phyloP scores from a whole-genome alignment of 257 asterid species.

The Nicotiana obtusifolia region DNA sequence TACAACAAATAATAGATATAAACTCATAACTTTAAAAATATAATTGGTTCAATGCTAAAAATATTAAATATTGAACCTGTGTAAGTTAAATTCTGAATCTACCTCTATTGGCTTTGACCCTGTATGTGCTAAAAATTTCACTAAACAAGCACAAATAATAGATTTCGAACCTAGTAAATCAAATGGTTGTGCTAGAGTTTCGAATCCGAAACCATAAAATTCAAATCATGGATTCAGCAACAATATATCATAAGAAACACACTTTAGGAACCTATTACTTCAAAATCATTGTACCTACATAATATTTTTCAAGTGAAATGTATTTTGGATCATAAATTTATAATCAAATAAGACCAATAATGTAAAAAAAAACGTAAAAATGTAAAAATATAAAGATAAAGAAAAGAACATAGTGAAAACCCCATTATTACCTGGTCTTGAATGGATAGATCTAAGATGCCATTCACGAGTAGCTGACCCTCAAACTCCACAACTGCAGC shows the following conservation, averaged over 20 bases:
- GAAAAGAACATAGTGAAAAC: background rate
- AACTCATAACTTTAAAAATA: too few relatives aligned
- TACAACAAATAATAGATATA: too few relatives aligned
- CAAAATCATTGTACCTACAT: background rate
- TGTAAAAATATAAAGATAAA: background rate
- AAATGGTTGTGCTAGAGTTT: background rate
- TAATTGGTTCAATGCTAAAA: too few relatives aligned
- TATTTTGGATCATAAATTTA: too few relatives aligned
- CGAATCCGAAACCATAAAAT: too few relatives aligned
- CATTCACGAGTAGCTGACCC: slow-evolving; percentile 28
- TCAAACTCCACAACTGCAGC: slow-evolving; percentile 34
- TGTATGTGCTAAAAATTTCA: background rate
- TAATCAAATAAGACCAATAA: background rate
- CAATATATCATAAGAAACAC: too few relatives aligned
- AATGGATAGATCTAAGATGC: slow-evolving; percentile 31
- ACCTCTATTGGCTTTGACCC: background rate
- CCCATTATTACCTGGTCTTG: slow-evolving; percentile 34
- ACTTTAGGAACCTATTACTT: too few relatives aligned
- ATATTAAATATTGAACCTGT: too few relatives aligned
- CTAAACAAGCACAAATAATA: background rate
- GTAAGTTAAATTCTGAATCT: too few relatives aligned
- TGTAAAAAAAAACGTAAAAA: background rate
- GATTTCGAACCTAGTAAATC: background rate
- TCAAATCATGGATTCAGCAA: too few relatives aligned
- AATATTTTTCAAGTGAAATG: background rate